These are phyloP conservation scores for Sclerotinia borealis DNA, from an alignment of 2,329 filamentous ascomycete genomes.

Conservation along the genomic window DNA sequence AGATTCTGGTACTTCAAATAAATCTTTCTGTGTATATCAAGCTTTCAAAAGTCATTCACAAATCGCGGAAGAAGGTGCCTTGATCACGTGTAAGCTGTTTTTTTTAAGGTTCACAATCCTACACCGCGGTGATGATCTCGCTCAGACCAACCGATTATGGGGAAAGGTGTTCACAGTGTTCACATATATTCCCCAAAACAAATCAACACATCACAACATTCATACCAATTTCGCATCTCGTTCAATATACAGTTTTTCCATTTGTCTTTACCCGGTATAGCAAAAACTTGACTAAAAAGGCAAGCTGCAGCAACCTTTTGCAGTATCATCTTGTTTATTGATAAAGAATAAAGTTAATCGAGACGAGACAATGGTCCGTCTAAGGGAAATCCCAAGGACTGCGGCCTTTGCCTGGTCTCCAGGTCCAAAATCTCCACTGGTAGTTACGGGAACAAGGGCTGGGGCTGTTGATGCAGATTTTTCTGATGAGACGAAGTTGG, in stretches of 20 bases:
- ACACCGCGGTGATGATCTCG: not conserved
- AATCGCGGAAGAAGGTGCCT: not conserved
- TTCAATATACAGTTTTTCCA: not conserved
- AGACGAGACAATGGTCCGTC: constrained; percentile 69
- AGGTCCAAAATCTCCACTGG: constrained; percentile 66
- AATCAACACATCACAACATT: constrained; percentile 6
- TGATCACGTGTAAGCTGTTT: constrained; percentile 3
- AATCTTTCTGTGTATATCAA: not conserved
- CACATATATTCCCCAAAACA: constrained; percentile 6
- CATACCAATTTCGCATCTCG: not conserved
- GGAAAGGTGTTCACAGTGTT: constrained; percentile 14
- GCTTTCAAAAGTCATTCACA: not conserved
- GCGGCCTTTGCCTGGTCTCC: constrained; percentile 97
- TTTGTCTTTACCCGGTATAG: not conserved
- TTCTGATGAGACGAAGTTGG: constrained; percentile 92
- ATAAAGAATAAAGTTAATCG: not conserved
- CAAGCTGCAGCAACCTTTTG: constrained; percentile 5
- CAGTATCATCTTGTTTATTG: constrained; percentile 11
- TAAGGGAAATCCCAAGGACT: constrained; percentile 93
- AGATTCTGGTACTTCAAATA: not conserved
- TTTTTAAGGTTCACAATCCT: constrained; percentile 5
- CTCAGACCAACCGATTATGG: constrained; percentile 14
- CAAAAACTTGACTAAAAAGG: not conserved
- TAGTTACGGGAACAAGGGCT: constrained; percentile 90
- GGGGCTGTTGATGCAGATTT: constrained; percentile 96